phyloP scores from a whole-genome alignment of 1,284 basidiomycete species.

The Apiotrichum laibachii region DNA sequence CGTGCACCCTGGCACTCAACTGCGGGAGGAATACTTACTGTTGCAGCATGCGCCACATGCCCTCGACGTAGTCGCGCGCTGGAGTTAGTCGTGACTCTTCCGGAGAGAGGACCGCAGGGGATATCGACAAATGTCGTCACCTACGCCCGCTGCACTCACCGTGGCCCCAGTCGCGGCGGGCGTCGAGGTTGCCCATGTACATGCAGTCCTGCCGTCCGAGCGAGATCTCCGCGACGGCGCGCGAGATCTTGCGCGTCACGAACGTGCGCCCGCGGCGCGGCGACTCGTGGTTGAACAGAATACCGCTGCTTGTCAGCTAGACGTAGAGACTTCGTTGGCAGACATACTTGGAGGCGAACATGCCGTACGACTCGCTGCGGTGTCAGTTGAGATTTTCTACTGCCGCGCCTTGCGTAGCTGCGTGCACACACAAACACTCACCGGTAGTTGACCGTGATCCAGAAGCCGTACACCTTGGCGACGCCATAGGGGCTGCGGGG shows the following conservation, averaged over 20 bases:
- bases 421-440: not conserved
- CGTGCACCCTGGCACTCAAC: not conserved
- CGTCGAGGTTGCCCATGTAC: constrained; percentile 86
- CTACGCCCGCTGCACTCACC: constrained; percentile 54
- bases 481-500: constrained; percentile 87
- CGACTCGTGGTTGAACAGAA: constrained; percentile 91
- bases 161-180: constrained; percentile 91
- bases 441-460: constrained; percentile 35
- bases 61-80: constrained; percentile 85
- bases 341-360: constrained; percentile 62
- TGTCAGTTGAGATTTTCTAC: not conserved
- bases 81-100: not conserved
- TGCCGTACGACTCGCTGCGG: constrained; percentile 79
- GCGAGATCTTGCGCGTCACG: constrained; percentile 86
- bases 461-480: constrained; percentile 66
- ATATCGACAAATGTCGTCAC: not conserved
- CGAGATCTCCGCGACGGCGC: constrained; percentile 83
- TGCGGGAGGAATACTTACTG: constrained; percentile 54
- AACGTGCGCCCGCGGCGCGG: constrained; percentile 86
- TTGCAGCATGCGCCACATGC: constrained; percentile 94
- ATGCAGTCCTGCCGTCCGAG: constrained; percentile 79
- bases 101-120: too few species aligned
- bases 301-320: constrained; percentile 59
- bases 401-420: too few species aligned
- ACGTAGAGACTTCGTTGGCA: too few species aligned